phyloP scores from a whole-genome alignment of 257 asterid species.

The Nicotiana knightiana region DNA sequence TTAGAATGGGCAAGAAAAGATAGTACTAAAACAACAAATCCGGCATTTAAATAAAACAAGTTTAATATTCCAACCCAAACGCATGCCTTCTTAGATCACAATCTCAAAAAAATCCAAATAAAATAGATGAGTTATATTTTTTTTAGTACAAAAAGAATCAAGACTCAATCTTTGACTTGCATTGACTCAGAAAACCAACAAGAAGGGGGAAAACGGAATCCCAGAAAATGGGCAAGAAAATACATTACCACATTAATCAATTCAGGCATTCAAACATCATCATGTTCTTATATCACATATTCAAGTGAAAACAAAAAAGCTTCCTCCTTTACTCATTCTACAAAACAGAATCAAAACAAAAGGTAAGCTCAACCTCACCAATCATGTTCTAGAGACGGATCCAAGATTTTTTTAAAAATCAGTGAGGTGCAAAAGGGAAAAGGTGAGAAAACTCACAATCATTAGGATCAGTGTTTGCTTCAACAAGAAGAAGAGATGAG shows the following conservation, averaged over 20 bases:
- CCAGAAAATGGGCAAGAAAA: background rate
- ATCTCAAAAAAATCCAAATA: background rate
- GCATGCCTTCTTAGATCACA: background rate
- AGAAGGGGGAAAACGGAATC: background rate
- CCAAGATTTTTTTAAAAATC: background rate
- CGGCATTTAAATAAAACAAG: background rate
- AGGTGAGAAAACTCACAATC: slow-evolving; percentile 41
- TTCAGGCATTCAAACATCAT: background rate
- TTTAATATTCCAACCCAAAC: background rate
- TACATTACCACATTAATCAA: background rate
- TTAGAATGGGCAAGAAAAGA: background rate
- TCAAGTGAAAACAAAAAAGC: background rate
- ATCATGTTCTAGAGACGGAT: background rate
- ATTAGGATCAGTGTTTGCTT: slow-evolving; percentile 58
- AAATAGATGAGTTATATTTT: background rate
- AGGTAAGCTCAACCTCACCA: slow-evolving; percentile 4
- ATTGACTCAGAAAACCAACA: slow-evolving; percentile 11
- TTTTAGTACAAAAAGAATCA: background rate
- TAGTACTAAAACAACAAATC: background rate
- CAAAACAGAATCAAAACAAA: background rate
- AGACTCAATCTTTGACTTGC: slow-evolving; percentile 15
- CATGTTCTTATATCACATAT: background rate
- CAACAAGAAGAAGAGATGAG: slow-evolving; percentile 19
- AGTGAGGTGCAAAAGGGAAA: background rate
- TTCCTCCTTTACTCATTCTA: background rate